Conservation (phyloP, 768 basidiomycete genomes). For the Collybia nuda region DNA sequence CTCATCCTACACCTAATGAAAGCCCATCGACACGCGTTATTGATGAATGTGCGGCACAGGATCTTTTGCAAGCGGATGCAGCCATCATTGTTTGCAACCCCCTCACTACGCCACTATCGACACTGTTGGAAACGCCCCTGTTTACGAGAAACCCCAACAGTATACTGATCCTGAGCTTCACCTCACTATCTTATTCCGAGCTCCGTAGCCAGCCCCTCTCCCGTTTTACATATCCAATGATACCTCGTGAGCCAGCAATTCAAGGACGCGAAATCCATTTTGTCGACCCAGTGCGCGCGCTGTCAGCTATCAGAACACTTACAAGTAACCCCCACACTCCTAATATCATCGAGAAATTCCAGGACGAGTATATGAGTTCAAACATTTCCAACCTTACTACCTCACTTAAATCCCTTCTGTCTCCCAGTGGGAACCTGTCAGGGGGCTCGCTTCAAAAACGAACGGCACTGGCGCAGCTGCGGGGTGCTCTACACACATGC, state of each 20-base stretch:
- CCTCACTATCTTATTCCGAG: constrained; percentile 20
- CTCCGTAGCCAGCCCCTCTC: constrained; percentile 4
- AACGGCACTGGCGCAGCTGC: constrained; percentile 37
- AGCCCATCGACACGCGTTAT: background rate
- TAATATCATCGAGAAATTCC: constrained; percentile 60
- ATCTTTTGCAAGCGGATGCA: constrained; percentile 51
- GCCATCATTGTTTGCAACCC: constrained; percentile 68
- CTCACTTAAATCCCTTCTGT: constrained; percentile 29
- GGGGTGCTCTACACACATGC: constrained; percentile 38
- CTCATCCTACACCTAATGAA: constrained; percentile 14
- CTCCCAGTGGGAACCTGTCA: constrained; percentile 6
- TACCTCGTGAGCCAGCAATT: constrained; percentile 15
- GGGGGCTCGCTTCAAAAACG: constrained; percentile 28
- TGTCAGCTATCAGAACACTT: constrained; percentile 50
- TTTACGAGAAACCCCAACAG: constrained; percentile 38
- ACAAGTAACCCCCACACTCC: constrained; percentile 44
- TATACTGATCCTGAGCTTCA: constrained; percentile 39
- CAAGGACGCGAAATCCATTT: constrained; percentile 33
- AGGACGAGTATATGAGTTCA: constrained; percentile 60
- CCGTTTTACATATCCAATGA: constrained; percentile 14
- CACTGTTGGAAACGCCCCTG: constrained; percentile 28
- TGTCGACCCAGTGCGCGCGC: constrained; percentile 60
- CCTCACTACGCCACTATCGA: constrained; percentile 44
- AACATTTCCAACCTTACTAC: constrained; percentile 49
- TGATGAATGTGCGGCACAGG: constrained; percentile 10